Evolutionary conservation across 768 basidiomycete species (phyloP).

Genomic region (Mycena maculata): DNA sequence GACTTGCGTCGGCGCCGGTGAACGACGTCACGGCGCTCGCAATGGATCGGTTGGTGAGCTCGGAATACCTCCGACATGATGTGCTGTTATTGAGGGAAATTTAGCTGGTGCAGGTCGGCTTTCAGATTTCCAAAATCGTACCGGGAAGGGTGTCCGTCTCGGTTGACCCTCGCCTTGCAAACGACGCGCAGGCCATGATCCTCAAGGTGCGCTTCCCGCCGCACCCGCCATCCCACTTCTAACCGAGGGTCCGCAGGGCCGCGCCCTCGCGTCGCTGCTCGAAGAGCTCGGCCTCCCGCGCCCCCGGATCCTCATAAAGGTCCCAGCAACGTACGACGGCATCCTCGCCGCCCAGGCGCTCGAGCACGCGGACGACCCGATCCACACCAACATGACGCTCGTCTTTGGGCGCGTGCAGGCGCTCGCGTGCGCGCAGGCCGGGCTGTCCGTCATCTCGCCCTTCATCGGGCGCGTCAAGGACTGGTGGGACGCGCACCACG

Average conservation of each 20-base stretch:
- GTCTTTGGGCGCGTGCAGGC: slow-evolving; percentile 51
- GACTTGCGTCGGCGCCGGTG: slow-evolving; percentile 26
- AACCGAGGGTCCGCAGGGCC: slow-evolving; percentile 31
- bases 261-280: slow-evolving; percentile 42
- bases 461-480: slow-evolving; percentile 55
- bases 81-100: background rate
- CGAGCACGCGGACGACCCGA: slow-evolving; percentile 38
- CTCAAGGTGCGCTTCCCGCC: slow-evolving; percentile 35
- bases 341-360: slow-evolving; percentile 47
- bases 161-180: slow-evolving; percentile 49
- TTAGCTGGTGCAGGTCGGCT: slow-evolving; percentile 49
- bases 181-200: slow-evolving; percentile 43
- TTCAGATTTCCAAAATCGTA: slow-evolving; percentile 46
- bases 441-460: slow-evolving; percentile 48
- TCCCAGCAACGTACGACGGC: slow-evolving; percentile 49
- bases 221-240: background rate
- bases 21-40: slow-evolving; percentile 41
- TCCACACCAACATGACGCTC: slow-evolving; percentile 52
- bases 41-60: slow-evolving; percentile 46
- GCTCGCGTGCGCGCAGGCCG: slow-evolving; percentile 51
- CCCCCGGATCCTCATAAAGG: slow-evolving; percentile 48
- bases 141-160: slow-evolving; percentile 51
- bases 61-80: background rate
- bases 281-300: slow-evolving; percentile 45
- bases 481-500: slow-evolving; percentile 45